A percentile compares a stretch with the other conserved stretches of the same genome.
Evolutionary conservation across 2,329 filamentous ascomycete genomes (phyloP).

Genomic region (Pestalotiopsis sp.): DNA sequence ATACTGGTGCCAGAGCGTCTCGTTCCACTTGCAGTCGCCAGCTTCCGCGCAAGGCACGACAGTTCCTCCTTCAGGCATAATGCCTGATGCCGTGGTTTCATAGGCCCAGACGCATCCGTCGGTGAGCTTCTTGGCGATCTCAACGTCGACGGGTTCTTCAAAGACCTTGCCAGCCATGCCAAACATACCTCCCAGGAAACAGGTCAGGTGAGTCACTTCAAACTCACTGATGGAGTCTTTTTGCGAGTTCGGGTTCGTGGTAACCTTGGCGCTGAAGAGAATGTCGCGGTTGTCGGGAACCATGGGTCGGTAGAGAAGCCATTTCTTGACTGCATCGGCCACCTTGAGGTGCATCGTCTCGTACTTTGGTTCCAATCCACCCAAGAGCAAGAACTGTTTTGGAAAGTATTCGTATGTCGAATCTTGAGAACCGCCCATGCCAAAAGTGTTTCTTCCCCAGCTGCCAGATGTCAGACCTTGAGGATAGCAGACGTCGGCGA

Average conservation of each 20-base stretch:
- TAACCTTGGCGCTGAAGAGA: constrained; percentile 70
- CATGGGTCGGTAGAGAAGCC: constrained; percentile 79
- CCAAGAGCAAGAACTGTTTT: constrained; percentile 74
- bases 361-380: constrained; percentile 73
- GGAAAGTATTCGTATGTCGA: constrained; percentile 73
- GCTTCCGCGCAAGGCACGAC: constrained; percentile 49
- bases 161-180: constrained; percentile 66
- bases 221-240: constrained; percentile 50
- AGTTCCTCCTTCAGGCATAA: constrained; percentile 62
- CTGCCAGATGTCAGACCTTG: constrained; percentile 57
- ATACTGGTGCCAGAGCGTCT: constrained; percentile 47
- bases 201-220: constrained; percentile 64
- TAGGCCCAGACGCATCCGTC: constrained; percentile 73
- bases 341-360: constrained; percentile 69
- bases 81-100: constrained; percentile 55
- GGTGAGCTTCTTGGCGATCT: constrained; percentile 62
- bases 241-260: constrained; percentile 42
- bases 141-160: constrained; percentile 57
- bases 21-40: constrained; percentile 53
- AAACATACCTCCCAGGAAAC: constrained; percentile 72
- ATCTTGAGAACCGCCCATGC: constrained; percentile 67
- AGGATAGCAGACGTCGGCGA: constrained; percentile 47
- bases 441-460: constrained; percentile 47
- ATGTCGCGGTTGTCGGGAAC: constrained; percentile 66
- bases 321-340: constrained; percentile 66